A percentile compares a stretch with the other conserved stretches of the same genome.
phyloP scores from a whole-genome alignment of 2,329 filamentous ascomycete species.

The Xylaria sp. region DNA sequence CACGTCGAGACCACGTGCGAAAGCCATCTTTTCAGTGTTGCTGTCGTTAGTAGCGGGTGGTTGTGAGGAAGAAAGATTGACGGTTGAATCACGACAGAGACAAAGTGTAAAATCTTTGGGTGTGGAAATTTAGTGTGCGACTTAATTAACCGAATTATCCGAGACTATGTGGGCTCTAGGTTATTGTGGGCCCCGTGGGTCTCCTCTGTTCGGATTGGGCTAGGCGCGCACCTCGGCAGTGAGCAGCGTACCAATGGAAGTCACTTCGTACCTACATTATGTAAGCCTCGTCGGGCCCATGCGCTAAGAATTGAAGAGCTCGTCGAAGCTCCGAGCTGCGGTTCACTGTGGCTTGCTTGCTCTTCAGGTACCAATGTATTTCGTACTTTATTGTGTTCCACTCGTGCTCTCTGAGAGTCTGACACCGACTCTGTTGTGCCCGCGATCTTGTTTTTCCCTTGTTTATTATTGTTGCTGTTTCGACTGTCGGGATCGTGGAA shows the following conservation, averaged over 20 bases:
- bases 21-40: conserved; percentile 20
- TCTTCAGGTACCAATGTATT: no score
- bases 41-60: conserved; percentile 20
- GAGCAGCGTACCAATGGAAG: not conserved
- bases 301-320: not conserved
- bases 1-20: conserved; percentile 23
- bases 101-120: conserved; percentile 6
- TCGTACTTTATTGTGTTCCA: not conserved
- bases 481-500: conserved; percentile 6
- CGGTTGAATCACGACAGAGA: conserved; percentile 5
- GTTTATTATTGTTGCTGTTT: conserved; percentile 10
- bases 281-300: conserved; percentile 10
- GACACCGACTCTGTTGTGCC: not conserved
- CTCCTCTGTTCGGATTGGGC: no score
- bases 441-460: not conserved
- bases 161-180: not conserved
- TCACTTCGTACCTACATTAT: not conserved
- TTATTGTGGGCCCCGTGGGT: not conserved
- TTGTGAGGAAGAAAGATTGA: conserved; percentile 9
- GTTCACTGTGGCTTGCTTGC: conserved; percentile 7
- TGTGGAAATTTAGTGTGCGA: conserved; percentile 14
- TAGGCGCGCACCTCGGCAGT: no score
- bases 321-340: conserved; percentile 1
- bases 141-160: conserved; percentile 16
- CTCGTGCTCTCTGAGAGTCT: not conserved